These are phyloP conservation scores for Carex pumila DNA, from an alignment of 176 grass and related monocot genomes.

Conservation along the genomic window DNA sequence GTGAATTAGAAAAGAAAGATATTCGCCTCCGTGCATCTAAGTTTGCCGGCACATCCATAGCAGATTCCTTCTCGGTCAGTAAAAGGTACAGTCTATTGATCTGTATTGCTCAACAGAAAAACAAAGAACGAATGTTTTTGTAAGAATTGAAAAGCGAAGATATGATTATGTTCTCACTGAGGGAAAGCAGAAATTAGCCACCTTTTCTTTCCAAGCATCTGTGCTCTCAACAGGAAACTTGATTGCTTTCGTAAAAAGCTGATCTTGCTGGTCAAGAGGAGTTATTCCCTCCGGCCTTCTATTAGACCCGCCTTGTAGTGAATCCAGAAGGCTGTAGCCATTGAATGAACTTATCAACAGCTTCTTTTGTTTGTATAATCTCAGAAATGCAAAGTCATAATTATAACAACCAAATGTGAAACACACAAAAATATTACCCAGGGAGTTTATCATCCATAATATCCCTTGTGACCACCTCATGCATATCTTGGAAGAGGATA, in stretches of 20 bases:
- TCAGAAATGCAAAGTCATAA: not conserved
- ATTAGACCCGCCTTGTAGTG: slow-evolving; percentile 43
- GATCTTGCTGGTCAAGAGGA: slow-evolving; percentile 80
- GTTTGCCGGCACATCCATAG: slow-evolving; percentile 96
- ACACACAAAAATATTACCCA: slow-evolving; percentile 31
- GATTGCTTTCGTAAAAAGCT: slow-evolving; percentile 74
- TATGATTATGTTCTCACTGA: slow-evolving; percentile 3
- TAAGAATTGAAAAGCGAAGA: slow-evolving; percentile 11
- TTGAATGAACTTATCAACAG: not conserved
- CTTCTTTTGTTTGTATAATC: not conserved
- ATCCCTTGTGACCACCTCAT: slow-evolving; percentile 95
- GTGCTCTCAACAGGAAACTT: slow-evolving; percentile 74
- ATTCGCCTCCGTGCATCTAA: slow-evolving; percentile 92
- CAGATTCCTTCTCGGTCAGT: slow-evolving; percentile 93
- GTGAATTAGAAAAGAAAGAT: slow-evolving; percentile 96
- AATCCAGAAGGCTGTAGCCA: slow-evolving; percentile 63
- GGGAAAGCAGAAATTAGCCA: slow-evolving; percentile 12
- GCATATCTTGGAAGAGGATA: slow-evolving; percentile 99
- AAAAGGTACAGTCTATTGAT: slow-evolving; percentile 92
- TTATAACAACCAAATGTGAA: slow-evolving; percentile 6
- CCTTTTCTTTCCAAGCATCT: slow-evolving; percentile 95
- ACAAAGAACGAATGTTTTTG: slow-evolving; percentile 1
- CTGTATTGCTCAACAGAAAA: slow-evolving; percentile 33
- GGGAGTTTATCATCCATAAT: slow-evolving; percentile 72
- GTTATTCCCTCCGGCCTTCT: slow-evolving; percentile 63